Base-by-base conservation (phyloP, 768 basidiomycete species). In the Kwoniella europaea region DNA sequence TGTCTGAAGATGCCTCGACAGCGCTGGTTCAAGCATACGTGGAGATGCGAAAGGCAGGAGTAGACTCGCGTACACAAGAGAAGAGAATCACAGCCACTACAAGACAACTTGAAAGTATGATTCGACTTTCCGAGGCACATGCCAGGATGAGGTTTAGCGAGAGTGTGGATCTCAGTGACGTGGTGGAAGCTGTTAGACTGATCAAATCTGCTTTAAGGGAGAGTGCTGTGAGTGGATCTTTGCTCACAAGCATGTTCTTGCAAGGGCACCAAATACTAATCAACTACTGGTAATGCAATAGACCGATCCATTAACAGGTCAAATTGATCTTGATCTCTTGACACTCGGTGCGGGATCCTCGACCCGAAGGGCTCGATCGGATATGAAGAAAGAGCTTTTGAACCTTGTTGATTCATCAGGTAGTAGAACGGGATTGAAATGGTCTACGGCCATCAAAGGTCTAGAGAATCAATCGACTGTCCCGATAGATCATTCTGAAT, bases 51-150 rank as follows among this genome's bases (percentile, higher is more conserved):
- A 91, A 91, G 79, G 90, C 92, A 78, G 96, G 96, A 22, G 79
- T 91, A 65, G 96, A 98, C 81, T 90, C 93, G 1, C 90, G 93
- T 18, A 88, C 89, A 1, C 89, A 88, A 70, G 96, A 98, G 84
- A 92, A 92, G 81, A 90, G 96, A 13, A 99, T 99, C 83, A 99
- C 97, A 0, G 97, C 97, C 0, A 98, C 97, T 42, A 98, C 97
- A 0, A 89, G 97, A 60, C 96, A 99, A 83, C 89, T 99, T 16
- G 97, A 99, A 84, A 92, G 91, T 76, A 92, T 99, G 89, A 97
- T 99, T 78, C 91, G 95, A 5, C 89, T 99, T 29, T 91, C 92
- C 0, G 97, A 99, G 84, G 97, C 92, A 0, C 97, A 99, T 81
- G 95, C 97, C 4, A 88, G 95, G 42, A 98, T 98, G 97, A 89